Conservation (phyloP, 495 filamentous ascomycete species). For the Clohesyomyces aquaticus region DNA sequence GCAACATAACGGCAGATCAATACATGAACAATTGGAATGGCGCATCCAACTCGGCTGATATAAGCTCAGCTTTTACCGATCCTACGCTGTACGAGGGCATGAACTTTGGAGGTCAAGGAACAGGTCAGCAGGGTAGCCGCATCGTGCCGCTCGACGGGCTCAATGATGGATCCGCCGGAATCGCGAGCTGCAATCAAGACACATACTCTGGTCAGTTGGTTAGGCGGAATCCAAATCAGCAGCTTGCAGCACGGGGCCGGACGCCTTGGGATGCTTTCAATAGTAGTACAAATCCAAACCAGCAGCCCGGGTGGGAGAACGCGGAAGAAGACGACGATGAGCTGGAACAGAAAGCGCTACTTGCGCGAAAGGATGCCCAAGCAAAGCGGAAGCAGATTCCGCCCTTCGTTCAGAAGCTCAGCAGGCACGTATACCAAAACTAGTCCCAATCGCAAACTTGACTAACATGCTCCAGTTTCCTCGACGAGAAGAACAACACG, state of each 20-base stretch:
- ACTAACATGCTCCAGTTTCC: conserved; percentile 65
- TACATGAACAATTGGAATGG: conserved; percentile 35
- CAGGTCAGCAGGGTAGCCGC: conserved; percentile 24
- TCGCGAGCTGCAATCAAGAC: not conserved
- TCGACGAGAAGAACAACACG: conserved; percentile 88
- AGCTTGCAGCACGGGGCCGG: conserved; percentile 34
- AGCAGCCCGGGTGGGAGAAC: conserved; percentile 24
- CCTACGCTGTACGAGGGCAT: conserved; percentile 27
- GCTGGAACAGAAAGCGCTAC: conserved; percentile 71
- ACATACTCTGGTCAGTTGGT: conserved; percentile 35
- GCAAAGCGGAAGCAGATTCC: conserved; percentile 91
- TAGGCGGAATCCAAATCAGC: conserved; percentile 38
- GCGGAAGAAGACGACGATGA: conserved; percentile 70
- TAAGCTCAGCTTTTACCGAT: conserved; percentile 23
- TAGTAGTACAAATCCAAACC: conserved; percentile 4
- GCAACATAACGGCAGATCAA: conserved; percentile 15
- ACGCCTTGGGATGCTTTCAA: conserved; percentile 29
- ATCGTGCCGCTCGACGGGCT: conserved; percentile 34
- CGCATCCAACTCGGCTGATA: conserved; percentile 2
- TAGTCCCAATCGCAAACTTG: no score
- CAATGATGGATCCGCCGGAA: conserved; percentile 12
- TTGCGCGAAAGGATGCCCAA: conserved; percentile 81
- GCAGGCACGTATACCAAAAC: conserved; percentile 68
- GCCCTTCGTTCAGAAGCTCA: conserved; percentile 97
- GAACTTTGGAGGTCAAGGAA: conserved; percentile 8